Evolutionary conservation across 805 yeast species (phyloP), one percentile per base, ranked within the genome.

Genomic region (Lachancea cidri): DNA sequence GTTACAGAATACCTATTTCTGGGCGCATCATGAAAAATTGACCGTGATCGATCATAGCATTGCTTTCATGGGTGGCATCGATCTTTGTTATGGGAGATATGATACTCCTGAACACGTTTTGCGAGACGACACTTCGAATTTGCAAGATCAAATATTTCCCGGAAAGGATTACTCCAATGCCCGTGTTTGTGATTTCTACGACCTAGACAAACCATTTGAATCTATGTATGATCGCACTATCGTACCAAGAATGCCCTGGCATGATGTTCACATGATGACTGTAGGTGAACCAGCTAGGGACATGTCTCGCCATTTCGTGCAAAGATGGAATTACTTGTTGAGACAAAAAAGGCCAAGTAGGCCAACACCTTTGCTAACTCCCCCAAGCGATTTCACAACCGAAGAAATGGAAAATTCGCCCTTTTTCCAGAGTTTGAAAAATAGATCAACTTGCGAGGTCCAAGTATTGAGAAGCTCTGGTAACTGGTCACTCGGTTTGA

Each of bases 191-290:
- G 99, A 93, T 60, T 93, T 93, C 59, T 75, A 61, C 55, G 81
- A 74, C 3, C 71, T 93, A 43, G 86, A 88, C 48, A 78, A 80
- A 51, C 98, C 98, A 2, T 87, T 81, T 55, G 94, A 86, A 38
- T 86, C 86, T 17, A 83, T 91, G 93, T 87, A 87, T 57, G 95
- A 93, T 61, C 74, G 99, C 45, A 69, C 74, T 13, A 62, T 62
- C 15, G 73, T 77, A 16, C 98, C 98, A 2, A 76, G 99, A 53
- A 93, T 93, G 99, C 98, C 98, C 7, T 93, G 98, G 99, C 99
- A 93, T 63, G 99, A 93, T 72, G 86, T 93, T 29, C 98, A 93
- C 52, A 93, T 89, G 95, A 79, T 88, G 66, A 80, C 94, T 1
- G 77, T 89, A 2, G 99, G 99, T 11, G 94, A 89, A 55, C 79